Conservation (phyloP, 1,284 basidiomycete genomes). For the Sanghuangporus sanghuang region DNA sequence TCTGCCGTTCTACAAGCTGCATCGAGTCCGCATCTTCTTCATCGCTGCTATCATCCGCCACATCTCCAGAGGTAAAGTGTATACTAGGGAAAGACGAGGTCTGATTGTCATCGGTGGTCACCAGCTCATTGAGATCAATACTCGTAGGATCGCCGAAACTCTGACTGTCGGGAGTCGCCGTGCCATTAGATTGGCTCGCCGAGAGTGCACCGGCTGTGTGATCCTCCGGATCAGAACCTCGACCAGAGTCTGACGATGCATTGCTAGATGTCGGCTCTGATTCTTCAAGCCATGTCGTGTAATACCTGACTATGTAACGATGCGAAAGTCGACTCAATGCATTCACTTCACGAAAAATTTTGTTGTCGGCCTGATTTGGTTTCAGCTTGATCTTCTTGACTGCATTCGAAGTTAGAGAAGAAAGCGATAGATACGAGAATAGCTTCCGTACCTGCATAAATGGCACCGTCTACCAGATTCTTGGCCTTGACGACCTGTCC, state of each 20-base stretch:
- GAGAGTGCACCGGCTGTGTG: conserved; percentile 35
- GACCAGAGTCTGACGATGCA: conserved; percentile 39
- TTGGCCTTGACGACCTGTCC: conserved; percentile 92
- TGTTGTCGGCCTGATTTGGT: conserved; percentile 65
- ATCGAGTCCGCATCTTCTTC: conserved; percentile 27
- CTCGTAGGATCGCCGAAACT: conserved; percentile 45
- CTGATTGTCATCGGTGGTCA: conserved; percentile 41
- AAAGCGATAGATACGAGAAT: not conserved
- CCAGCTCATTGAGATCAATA: conserved; percentile 58
- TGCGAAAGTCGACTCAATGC: conserved; percentile 85
- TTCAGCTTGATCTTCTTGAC: conserved; percentile 85
- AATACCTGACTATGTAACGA: conserved; percentile 88
- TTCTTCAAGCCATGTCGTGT: conserved; percentile 78
- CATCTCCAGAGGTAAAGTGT: conserved; percentile 50
- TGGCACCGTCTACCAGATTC: conserved; percentile 73
- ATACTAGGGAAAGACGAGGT: conserved; percentile 72
- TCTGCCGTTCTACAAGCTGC: conserved; percentile 3
- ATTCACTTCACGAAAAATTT: conserved; percentile 90
- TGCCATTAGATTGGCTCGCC: conserved; percentile 31
- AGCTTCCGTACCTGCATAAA: conserved; percentile 59
- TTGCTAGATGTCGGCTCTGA: conserved; percentile 44
- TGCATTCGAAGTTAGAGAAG: conserved; percentile 23
- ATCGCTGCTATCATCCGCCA: conserved; percentile 35
- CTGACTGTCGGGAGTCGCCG: conserved; percentile 12
- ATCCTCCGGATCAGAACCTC: conserved; percentile 31